Evolutionary conservation across 768 basidiomycete species (phyloP).

Genomic region (Roridomyces roridus): DNA sequence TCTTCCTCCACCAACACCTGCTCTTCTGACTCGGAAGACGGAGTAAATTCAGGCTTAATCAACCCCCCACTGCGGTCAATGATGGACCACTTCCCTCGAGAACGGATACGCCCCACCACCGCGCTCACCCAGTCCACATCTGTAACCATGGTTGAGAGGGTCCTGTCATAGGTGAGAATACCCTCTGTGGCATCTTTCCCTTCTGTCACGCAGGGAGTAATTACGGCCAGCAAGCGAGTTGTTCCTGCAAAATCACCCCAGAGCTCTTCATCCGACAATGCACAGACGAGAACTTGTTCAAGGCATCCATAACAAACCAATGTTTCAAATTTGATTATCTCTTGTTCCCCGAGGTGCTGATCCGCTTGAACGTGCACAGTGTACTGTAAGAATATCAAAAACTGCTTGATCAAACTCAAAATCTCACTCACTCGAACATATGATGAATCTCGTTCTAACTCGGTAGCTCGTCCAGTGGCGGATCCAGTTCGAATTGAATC

Average conservation of each 20-base stretch:
- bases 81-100: conserved; percentile 22
- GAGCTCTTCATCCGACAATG: conserved; percentile 1
- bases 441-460: conserved; percentile 15
- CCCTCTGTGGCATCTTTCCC: conserved; percentile 14
- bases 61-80: conserved; percentile 20
- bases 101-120: conserved; percentile 23
- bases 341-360: not conserved
- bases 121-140: conserved; percentile 21
- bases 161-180: conserved; percentile 3
- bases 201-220: conserved; percentile 22
- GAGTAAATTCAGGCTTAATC: conserved; percentile 16
- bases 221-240: conserved; percentile 18
- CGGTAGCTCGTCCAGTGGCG: not conserved
- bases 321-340: not conserved
- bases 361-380: conserved; percentile 12
- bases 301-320: conserved; percentile 24
- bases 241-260: conserved; percentile 6
- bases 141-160: conserved; percentile 5
- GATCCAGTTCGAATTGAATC: conserved; percentile 26
- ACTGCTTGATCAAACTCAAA: not conserved
- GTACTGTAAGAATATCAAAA: conserved; percentile 4
- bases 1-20: not conserved
- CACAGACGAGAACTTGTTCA: conserved; percentile 21
- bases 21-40: not conserved
- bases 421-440: conserved; percentile 24